Percentiles rank a stretch among this genome's conserved stretches.
These are phyloP conservation scores for Filobasidium floriforme DNA, from an alignment of 768 basidiomycete species.

Conservation along the genomic window DNA sequence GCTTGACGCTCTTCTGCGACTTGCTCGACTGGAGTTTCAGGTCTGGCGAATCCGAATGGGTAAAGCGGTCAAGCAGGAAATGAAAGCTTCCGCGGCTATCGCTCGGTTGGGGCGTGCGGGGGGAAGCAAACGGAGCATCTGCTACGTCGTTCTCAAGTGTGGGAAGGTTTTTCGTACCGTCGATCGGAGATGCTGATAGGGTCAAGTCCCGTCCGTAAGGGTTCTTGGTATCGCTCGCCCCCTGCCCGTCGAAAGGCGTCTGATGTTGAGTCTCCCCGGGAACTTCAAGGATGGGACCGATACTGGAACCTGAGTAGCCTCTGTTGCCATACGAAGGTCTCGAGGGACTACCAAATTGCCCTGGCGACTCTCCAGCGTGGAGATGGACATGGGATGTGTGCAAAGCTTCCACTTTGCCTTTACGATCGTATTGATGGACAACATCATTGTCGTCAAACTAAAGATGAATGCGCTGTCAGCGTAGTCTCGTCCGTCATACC, in stretches of 20 bases:
- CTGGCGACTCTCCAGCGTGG: not conserved
- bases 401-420: slow-evolving; percentile 29
- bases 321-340: not conserved
- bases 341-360: slow-evolving; percentile 2
- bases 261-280: not conserved
- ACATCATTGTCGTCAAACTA: slow-evolving; percentile 44
- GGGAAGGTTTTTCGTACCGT: not conserved
- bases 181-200: not conserved
- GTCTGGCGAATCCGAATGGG: slow-evolving; percentile 15
- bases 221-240: not conserved
- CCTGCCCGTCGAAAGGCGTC: not conserved
- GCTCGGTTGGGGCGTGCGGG: not conserved
- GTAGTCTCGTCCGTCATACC: not conserved
- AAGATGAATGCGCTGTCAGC: not conserved
- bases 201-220: slow-evolving; percentile 7
- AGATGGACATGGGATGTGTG: slow-evolving; percentile 28
- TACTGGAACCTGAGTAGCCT: not conserved
- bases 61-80: slow-evolving; percentile 18
- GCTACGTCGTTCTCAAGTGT: not conserved
- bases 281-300: not conserved
- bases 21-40: slow-evolving; percentile 5
- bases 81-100: slow-evolving; percentile 17
- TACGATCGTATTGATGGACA: slow-evolving; percentile 41
- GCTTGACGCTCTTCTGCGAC: slow-evolving; percentile 1
- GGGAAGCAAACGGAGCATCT: not conserved